These are phyloP conservation scores for Colletotrichum cordylinicola DNA, from an alignment of 2,329 filamentous ascomycete species.

Conservation along the genomic window DNA sequence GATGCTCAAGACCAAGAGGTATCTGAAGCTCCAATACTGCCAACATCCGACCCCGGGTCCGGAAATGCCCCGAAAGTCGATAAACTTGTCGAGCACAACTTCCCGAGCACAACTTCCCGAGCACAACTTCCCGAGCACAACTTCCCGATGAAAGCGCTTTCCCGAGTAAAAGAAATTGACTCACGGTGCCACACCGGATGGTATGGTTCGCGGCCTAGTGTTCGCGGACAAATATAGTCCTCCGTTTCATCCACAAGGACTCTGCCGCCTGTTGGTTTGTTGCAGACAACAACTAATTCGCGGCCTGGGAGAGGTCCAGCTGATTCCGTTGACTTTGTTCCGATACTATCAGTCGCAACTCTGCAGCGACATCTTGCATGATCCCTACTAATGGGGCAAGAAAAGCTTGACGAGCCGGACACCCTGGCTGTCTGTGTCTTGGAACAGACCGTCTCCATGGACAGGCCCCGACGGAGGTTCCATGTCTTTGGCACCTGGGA, in stretches of 20 bases:
- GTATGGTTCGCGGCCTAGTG: too few relatives aligned
- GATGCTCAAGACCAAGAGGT: too few relatives aligned
- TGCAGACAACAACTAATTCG: not conserved
- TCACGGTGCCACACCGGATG: too few relatives aligned
- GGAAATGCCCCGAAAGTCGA: too few relatives aligned
- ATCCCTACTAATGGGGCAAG: not conserved
- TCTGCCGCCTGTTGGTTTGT: not conserved
- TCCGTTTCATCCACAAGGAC: not conserved
- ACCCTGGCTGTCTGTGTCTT: not conserved
- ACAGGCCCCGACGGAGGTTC: not conserved
- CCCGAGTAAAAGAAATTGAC: too few relatives aligned
- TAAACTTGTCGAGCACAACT: too few relatives aligned
- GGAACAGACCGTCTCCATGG: not conserved
- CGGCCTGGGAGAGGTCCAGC: not conserved
- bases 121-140: too few relatives aligned
- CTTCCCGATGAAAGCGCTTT: too few relatives aligned
- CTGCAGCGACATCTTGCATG: not conserved
- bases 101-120: too few relatives aligned
- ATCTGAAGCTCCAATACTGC: too few relatives aligned
- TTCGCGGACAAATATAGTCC: not conserved
- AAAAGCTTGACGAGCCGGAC: not conserved
- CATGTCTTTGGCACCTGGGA: not conserved
- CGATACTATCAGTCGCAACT: not conserved
- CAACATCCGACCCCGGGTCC: too few relatives aligned
- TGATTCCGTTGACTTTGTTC: not conserved